Conservation (phyloP, 805 yeast genomes). For the Candida rishiriensis region DNA sequence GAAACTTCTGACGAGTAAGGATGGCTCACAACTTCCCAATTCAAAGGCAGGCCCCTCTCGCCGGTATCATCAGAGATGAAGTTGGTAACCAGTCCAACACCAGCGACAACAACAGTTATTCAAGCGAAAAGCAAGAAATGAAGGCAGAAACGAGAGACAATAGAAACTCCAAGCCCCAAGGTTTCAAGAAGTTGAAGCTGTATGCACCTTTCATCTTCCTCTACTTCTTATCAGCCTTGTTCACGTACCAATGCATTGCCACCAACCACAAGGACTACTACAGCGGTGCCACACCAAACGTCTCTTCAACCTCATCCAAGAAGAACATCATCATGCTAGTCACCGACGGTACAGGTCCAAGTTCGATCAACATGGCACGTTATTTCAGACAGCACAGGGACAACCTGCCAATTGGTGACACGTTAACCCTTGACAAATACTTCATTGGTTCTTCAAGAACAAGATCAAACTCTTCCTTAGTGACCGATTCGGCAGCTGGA, state of each 20-base stretch:
- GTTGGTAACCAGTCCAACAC: no score
- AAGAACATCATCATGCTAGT: constrained; percentile 83
- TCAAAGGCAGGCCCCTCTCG: no score
- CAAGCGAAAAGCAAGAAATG: no score
- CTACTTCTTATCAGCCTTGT: not conserved
- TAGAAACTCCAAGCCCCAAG: no score
- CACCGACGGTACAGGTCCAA: constrained; percentile 95
- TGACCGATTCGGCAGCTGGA: constrained; percentile 96
- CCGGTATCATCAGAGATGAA: no score
- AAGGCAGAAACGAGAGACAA: no score
- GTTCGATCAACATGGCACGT: constrained; percentile 75
- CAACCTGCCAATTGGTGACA: constrained; percentile 47
- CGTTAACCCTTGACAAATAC: constrained; percentile 59
- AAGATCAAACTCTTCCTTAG: constrained; percentile 65
- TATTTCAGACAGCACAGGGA: constrained; percentile 64
- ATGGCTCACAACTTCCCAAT: no score
- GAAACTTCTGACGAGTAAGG: no score
- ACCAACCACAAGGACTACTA: no score
- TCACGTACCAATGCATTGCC: not conserved
- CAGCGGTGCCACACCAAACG: not conserved
- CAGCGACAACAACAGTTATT: no score
- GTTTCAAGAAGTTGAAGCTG: no score
- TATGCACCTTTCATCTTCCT: not conserved
- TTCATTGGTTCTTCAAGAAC: constrained; percentile 84
- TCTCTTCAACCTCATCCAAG: constrained; percentile 30